Conservation (phyloP, 73 alveolate genomes). For the Paramecium sonneborni region DNA sequence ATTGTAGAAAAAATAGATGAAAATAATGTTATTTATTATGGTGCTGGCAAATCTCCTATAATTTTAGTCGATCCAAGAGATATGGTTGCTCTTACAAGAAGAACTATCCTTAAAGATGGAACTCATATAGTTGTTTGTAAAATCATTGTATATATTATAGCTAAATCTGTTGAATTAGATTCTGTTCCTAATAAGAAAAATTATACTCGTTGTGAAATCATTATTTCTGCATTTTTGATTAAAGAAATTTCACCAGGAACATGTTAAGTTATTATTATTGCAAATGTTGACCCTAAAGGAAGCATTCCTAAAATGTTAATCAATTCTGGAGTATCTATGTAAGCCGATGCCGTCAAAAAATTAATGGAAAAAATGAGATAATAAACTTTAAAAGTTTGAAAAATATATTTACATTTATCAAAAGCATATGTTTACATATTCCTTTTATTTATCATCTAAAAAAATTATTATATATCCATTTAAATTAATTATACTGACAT, state of each 20-base stretch:
- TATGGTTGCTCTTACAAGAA: not conserved
- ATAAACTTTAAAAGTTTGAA: not conserved
- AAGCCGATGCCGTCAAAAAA: not conserved
- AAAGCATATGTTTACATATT: too few species aligned
- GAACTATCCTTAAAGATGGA: not conserved
- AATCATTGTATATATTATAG: not conserved
- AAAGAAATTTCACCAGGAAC: not conserved
- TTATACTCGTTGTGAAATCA: not conserved
- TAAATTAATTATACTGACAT: too few species aligned
- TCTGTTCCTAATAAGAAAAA: not conserved
- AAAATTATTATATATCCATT: too few species aligned
- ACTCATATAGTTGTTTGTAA: not conserved
- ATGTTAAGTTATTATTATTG: not conserved
- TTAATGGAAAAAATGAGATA: not conserved
- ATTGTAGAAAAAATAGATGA: conserved; percentile 19
- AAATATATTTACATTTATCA: not conserved
- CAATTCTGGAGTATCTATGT: not conserved
- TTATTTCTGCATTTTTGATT: not conserved
- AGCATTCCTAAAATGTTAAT: conserved; percentile 4
- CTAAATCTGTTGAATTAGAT: not conserved
- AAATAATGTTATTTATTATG: not conserved
- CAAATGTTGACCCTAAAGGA: conserved; percentile 20
- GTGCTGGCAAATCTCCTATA: conserved; percentile 34
- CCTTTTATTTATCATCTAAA: too few species aligned
- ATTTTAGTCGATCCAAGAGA: conserved; percentile 16